A percentile compares a stretch with the other conserved stretches of the same genome.
phyloP scores from a whole-genome alignment of 2,329 filamentous ascomycete genomes.

The Stenocarpella maydis region DNA sequence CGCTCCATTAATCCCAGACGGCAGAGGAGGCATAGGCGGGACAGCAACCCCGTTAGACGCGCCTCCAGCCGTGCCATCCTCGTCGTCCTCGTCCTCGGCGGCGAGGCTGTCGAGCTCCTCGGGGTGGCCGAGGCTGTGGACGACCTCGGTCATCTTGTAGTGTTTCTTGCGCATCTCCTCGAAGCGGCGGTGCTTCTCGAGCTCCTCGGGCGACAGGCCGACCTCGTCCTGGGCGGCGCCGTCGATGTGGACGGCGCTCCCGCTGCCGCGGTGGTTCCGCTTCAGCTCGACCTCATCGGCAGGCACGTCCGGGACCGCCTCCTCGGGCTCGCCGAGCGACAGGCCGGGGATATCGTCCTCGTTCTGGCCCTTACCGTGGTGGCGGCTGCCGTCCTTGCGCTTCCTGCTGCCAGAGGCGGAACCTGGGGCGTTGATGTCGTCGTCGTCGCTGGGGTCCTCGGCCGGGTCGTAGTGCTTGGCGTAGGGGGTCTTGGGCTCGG shows the following conservation, averaged over 20 bases:
- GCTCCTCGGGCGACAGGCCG: constrained; percentile 74
- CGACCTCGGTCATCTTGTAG: constrained; percentile 98
- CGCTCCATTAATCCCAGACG: constrained; percentile 44
- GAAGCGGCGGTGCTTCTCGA: constrained; percentile 91
- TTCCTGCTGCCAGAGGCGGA: constrained; percentile 52
- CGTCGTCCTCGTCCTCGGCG: constrained; percentile 63
- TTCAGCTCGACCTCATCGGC: constrained; percentile 41
- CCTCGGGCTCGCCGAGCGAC: constrained; percentile 91
- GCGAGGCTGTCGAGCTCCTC: constrained; percentile 69
- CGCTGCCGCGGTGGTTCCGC: constrained; percentile 41
- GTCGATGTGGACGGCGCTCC: constrained; percentile 84
- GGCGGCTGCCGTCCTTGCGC: constrained; percentile 39
- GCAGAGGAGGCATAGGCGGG: constrained; percentile 55
- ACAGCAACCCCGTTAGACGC: constrained; percentile 39
- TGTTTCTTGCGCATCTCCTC: constrained; percentile 93
- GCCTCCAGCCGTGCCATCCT: constrained; percentile 37
- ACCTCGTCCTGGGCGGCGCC: constrained; percentile 57
- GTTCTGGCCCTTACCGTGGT: constrained; percentile 37
- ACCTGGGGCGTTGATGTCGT: constrained; percentile 73
- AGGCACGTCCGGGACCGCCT: constrained; percentile 62
- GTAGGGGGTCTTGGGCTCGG: constrained; percentile 97
- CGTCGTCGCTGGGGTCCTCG: constrained; percentile 87
- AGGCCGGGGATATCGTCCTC: constrained; percentile 88
- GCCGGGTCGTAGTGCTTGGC: constrained; percentile 89
- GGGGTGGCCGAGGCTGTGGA: constrained; percentile 81